Base-by-base conservation (phyloP, 257 asterid genomes). In the Parsonsia alboflavescens region DNA sequence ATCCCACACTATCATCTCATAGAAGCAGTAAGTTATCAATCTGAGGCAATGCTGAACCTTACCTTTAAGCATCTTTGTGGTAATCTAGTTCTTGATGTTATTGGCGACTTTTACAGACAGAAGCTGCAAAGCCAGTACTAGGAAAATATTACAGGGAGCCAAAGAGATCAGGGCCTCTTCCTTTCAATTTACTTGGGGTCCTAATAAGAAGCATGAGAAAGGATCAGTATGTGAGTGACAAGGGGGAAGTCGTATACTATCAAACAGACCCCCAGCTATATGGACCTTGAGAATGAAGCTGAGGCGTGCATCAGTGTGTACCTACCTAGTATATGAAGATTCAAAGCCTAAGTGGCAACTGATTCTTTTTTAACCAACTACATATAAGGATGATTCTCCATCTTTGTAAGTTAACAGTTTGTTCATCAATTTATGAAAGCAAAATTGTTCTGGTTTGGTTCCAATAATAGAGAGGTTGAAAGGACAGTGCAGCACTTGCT, bases 111-210 rank as follows among this genome's bases (percentile, higher is more conserved):
- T 70, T 79, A 73, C 91, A 91, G 98, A 93, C 98, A 1, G 86
- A 85, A 78, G 97, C 91, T 58, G 97, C 93, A 24, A 89, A 85
- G 73, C 90, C 91, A 17, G 93, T 91, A 11, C 79, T 93, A 1
- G 98, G 98, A 39, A 85, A 88, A 65, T 93, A 93, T 73, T 93
- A 91, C 39, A 83, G 80, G 73, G 96, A 89, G 86, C 98, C 97
- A 10, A 59, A 87, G 77, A 91, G 78, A 80, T 93, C 96, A 19
- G 86, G 89, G 52, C 96, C 96, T 22, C 75, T 91, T 59, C 97
- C 98, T 10, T 71, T 88, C 48, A 73, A 89, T 80, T 82, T 92
- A 78, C 9, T 92, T 76, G 91, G 93, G 73, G 86, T 84, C 44
- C 91, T 92, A 52, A 6, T 78, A 5, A 81, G 72, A 75, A 90